Evolutionary conservation across 1,139 yeast species (phyloP), one percentile per base, ranked within the genome.

Genomic region (Hanseniaspora sp.): DNA sequence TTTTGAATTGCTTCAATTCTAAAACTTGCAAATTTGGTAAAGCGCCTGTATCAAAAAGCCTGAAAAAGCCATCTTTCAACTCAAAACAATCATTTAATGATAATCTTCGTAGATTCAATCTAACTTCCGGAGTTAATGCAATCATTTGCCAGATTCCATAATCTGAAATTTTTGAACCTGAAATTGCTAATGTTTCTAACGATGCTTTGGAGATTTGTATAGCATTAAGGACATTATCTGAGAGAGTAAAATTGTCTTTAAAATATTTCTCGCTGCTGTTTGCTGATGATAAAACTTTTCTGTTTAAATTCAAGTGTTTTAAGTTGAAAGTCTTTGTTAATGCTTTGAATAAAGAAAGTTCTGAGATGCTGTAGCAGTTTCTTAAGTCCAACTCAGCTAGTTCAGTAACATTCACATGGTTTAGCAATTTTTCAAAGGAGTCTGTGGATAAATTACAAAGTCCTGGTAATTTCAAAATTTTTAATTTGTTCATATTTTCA

Each of bases 151-250:
- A 86, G 30, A 90, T 70, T 7, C 84, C 74, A 48, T 79, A 74
- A 69, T 90, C 96, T 18, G 85, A 78, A 31, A 90, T 75, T 55
- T 77, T 73, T 66, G 96, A 86, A 7, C 97, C 97, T 0, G 97
- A 96, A 15, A 87, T 69, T 0, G 97, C 97, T 48, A 90, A 72
- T 0, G 96, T 88, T 49, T 73, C 73, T 44, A 88, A 69, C 2
- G 79, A 74, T 61, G 53, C 40, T 13, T 51, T 49, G 17, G 47
- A 45, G 3, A 45, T 46, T 30, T 48, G 48, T 1, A 54, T 23
- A 2, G 56, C 56, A 42, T 54, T 49, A 13, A 54, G 28, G 5
- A 54, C 33, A 17, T 47, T 46, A 70, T 87, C 94, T 2, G 95
- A 83, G 47, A 90, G 78, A 41, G 77, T 67, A 49, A 78, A 76